Base-by-base conservation (phyloP, 306 rosid genomes). In the Quercus gilva region DNA sequence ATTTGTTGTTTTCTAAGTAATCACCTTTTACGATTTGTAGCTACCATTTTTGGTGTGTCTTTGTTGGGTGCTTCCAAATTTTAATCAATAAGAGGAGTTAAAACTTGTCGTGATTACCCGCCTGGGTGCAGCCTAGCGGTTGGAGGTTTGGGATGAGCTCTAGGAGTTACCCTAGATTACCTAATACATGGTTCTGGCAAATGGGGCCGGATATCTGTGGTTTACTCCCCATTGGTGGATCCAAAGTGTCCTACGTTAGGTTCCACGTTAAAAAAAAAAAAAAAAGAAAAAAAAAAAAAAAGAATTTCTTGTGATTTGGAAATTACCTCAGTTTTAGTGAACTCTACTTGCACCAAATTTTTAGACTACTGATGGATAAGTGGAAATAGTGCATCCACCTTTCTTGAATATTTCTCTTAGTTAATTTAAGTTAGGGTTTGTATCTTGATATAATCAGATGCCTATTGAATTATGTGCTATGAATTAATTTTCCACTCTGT, bases 261-360 rank as follows among this genome's bases (percentile, higher is more conserved):
- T 41, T 41, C 45, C 45, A 41, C 0, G 11, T 8, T 1, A 8
- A 41, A 41, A 41, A 8, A 41, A 41, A 7, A 37, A 8, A 37
- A 7, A 37, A 8, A 0, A 23, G 25, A 23, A 23, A n/a, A n/a
- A n/a, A 5, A 37, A 6, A 6, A 37, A 6, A 1, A 0, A 4
- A 37, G 43, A 37, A 1, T 2, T 8, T 59, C 18, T 64, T 41
- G 31, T 64, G 70, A 29, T 64, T 41, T 59, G 58, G 74, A 81
- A 75, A 74, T 49, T 59, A 31, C 56, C 76, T 33, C 55, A 75
- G 73, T 72, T 78, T 65, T 23, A 19, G 41, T 63, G 58, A 26
- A 45, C 52, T 63, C 53, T 29, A 75, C 9, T 63, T 63, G 45
- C 21, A 2, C 7, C 45, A 2, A 68, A 9, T 2, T 35, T 28